Base-by-base conservation (phyloP, 2,329 filamentous ascomycete genomes). In the Chaetomiaceae sp. region DNA sequence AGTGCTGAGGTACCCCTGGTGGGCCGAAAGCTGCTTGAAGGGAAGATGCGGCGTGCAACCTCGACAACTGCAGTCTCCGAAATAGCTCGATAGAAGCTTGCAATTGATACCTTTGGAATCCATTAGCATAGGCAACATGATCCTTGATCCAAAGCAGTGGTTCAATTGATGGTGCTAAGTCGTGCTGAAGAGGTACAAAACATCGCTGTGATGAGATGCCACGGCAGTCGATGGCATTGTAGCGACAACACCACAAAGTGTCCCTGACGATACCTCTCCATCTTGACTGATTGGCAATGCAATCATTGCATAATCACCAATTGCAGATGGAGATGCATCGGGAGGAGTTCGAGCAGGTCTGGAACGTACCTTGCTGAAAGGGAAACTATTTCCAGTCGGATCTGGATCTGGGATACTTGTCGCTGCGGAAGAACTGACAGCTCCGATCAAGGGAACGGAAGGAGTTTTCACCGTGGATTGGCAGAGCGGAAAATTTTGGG, bases 381-480 rank as follows among this genome's bases (percentile, higher is more conserved):
- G 51, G 59, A 61, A 55, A 55, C 61, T 59, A 62, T 62, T 60
- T 59, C 61, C 53, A 61, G 59, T 59, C 55, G 61, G 59, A 58
- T 58, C 34, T 39, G 55, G 48, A 49, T 51, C 51, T 55, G 52
- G 59, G 49, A 48, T 53, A 42, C 38, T 52, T 53, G 47, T 64
- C 62, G 62, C 62, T 57, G 62, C 62, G 62, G 62, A 64, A 64
- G 62, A 64, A 64, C 60, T 60, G 59, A 57, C 56, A 54, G 59
- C 53, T 64, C 62, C 62, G 62, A 64, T 48, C 27, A 33, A 37
- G 31, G 61, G 59, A 61, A 60, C 60, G 60, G 62, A 61, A 59
- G 60, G 60, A 64, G 60, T 63, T 63, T 63, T 63, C 53, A 62
- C 60, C 60, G 56, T 42, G 55, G 27, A 50, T 43, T 47, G 45